Evolutionary conservation across 176 grass and related monocot genomes (phyloP).

Genomic region (Canna indica): DNA sequence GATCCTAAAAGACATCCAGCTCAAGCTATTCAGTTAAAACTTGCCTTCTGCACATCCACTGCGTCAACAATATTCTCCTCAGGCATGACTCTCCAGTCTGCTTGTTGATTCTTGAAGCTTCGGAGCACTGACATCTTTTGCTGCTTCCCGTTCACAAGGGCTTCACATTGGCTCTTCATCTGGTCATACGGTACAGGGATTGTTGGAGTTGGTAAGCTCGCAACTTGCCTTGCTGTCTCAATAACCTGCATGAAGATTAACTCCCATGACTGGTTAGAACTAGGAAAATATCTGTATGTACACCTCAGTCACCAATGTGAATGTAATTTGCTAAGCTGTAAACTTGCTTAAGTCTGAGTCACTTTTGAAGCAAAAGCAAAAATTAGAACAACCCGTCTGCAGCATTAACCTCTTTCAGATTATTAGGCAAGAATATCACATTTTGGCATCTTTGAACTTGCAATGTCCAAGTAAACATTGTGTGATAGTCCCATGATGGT

Average conservation of each 20-base stretch:
- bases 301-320: background rate
- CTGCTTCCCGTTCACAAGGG: slow-evolving; percentile 79
- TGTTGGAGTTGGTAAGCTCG: slow-evolving; percentile 34
- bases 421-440: background rate
- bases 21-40: too few relatives aligned
- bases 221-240: slow-evolving; percentile 63
- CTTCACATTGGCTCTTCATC: slow-evolving; percentile 97
- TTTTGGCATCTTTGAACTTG: too few relatives aligned
- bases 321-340: background rate
- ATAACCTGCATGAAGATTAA: slow-evolving; percentile 50
- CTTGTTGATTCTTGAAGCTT: slow-evolving; percentile 75
- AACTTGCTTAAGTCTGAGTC: background rate
- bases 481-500: too few relatives aligned
- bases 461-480: too few relatives aligned
- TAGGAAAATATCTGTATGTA: background rate
- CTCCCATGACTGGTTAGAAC: background rate
- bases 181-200: slow-evolving; percentile 73
- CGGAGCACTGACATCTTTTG: slow-evolving; percentile 86
- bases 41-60: slow-evolving; percentile 40
- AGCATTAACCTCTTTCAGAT: background rate
- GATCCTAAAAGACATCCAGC: background rate
- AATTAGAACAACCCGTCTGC: background rate
- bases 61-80: slow-evolving; percentile 18
- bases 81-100: slow-evolving; percentile 23
- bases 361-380: background rate